These are phyloP conservation scores for Rhexocercosporidium sp. DNA, from an alignment of 2,329 filamentous ascomycete genomes.

Conservation along the genomic window DNA sequence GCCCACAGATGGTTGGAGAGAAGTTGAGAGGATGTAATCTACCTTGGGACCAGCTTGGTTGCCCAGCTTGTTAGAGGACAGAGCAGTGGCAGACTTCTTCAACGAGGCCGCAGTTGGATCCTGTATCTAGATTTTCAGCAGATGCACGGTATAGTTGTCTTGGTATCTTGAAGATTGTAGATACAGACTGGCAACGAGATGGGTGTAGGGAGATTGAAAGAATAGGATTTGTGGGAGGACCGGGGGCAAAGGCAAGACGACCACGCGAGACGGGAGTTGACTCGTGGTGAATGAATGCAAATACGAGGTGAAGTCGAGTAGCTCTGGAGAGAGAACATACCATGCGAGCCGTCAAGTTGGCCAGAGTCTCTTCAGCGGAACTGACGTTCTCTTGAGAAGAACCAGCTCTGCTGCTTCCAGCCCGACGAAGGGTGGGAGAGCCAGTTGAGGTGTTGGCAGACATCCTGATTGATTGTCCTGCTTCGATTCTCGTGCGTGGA, in stretches of 20 bases:
- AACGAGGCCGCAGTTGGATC: conserved; percentile 30
- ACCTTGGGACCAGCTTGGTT: conserved; percentile 62
- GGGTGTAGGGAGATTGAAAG: neutral
- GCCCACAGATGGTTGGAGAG: neutral
- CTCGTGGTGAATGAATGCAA: neutral
- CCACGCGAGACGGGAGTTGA: neutral
- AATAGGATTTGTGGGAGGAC: neutral
- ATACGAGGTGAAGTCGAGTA: neutral
- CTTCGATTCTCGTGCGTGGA: conserved; percentile 16
- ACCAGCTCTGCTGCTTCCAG: conserved; percentile 44
- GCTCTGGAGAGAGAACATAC: conserved; percentile 38
- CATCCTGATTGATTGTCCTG: conserved; percentile 43
- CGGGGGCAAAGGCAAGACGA: neutral
- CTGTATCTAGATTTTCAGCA: conserved; percentile 29
- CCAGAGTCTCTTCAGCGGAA: conserved; percentile 16
- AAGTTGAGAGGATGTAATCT: conserved; percentile 18
- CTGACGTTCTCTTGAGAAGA: conserved; percentile 44
- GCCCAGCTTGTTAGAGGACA: conserved; percentile 59
- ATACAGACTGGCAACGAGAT: neutral
- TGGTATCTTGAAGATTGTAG: neutral
- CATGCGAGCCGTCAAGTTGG: conserved; percentile 32
- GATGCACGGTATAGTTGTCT: neutral
- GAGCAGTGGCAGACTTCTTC: conserved; percentile 48
- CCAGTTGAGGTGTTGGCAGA: conserved; percentile 48
- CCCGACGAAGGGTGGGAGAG: conserved; percentile 49